These are phyloP conservation scores for Triticum monococcum DNA, from an alignment of 176 grass and related monocot genomes.

Conservation along the genomic window DNA sequence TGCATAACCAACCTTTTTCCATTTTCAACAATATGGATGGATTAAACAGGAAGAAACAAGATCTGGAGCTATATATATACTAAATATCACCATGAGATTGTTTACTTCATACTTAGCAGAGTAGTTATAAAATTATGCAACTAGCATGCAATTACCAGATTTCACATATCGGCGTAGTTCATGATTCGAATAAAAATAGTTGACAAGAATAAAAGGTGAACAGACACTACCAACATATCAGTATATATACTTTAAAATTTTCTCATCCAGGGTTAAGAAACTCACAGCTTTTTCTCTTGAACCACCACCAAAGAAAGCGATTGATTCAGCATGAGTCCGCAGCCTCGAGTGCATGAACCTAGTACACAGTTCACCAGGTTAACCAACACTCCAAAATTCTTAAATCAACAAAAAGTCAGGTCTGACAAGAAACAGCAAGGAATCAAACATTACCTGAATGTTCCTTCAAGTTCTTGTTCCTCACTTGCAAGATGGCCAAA, in stretches of 20 bases:
- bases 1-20: neutral
- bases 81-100: neutral
- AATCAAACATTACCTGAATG: conserved; percentile 65
- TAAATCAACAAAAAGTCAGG: neutral
- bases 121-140: neutral
- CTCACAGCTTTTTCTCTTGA: conserved; percentile 92
- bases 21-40: neutral
- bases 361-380: conserved; percentile 33
- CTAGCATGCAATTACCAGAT: neutral
- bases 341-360: conserved; percentile 98
- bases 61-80: conserved; percentile 4
- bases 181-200: conserved; percentile 18
- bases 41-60: neutral
- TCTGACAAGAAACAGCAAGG: neutral
- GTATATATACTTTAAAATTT: neutral
- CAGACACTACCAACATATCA: neutral
- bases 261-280: conserved; percentile 10
- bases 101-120: neutral
- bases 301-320: conserved; percentile 99
- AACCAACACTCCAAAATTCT: conserved; percentile 27
- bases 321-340: conserved; percentile 93
- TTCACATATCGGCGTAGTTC: neutral
- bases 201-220: neutral
- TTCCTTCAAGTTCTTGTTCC: conserved; percentile 98
- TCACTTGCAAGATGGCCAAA: conserved; percentile 88